phyloP scores from a whole-genome alignment of 257 asterid genomes.

The Hygrophila difformis region DNA sequence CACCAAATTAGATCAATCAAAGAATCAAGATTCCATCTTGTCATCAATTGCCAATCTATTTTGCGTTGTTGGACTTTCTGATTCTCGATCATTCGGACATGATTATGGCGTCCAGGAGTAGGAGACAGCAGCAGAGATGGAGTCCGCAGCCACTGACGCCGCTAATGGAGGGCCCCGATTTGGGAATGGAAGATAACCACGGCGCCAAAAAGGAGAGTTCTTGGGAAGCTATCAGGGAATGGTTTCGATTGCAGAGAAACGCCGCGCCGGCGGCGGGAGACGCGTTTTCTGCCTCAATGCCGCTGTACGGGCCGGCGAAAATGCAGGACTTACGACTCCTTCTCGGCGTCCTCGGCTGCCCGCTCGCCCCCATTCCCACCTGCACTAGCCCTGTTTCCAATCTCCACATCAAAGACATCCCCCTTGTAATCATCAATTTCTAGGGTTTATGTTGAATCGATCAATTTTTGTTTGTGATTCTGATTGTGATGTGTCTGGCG shows the following conservation, averaged over 20 bases:
- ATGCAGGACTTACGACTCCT: conserved; percentile 58
- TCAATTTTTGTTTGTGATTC: background rate
- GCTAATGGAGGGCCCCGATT: conserved; percentile 78
- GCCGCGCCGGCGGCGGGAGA: conserved; percentile 14
- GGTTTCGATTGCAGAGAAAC: conserved; percentile 47
- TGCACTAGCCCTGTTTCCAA: conserved; percentile 25
- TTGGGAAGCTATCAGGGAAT: conserved; percentile 67
- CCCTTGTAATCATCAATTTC: conserved; percentile 40
- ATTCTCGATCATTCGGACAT: too few relatives aligned
- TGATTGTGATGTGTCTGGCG: background rate
- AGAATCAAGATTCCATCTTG: too few relatives aligned
- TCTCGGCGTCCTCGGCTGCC: conserved; percentile 78
- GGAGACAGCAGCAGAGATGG: conserved; percentile 57
- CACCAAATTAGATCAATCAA: too few relatives aligned
- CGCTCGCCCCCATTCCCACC: conserved; percentile 76
- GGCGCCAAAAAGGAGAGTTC: conserved; percentile 49
- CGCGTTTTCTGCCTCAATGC: conserved; percentile 19
- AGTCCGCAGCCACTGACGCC: conserved; percentile 68
- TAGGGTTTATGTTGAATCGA: too few relatives aligned
- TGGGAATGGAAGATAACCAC: conserved; percentile 41
- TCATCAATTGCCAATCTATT: too few relatives aligned
- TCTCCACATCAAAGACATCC: conserved; percentile 51
- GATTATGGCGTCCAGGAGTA: conserved; percentile 34
- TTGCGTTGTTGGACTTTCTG: too few relatives aligned
- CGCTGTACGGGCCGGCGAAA: conserved; percentile 35